A percentile compares a stretch with the other conserved stretches of the same genome.
These are phyloP conservation scores for Candida orba DNA, from an alignment of 805 yeast genomes.

Conservation along the genomic window DNA sequence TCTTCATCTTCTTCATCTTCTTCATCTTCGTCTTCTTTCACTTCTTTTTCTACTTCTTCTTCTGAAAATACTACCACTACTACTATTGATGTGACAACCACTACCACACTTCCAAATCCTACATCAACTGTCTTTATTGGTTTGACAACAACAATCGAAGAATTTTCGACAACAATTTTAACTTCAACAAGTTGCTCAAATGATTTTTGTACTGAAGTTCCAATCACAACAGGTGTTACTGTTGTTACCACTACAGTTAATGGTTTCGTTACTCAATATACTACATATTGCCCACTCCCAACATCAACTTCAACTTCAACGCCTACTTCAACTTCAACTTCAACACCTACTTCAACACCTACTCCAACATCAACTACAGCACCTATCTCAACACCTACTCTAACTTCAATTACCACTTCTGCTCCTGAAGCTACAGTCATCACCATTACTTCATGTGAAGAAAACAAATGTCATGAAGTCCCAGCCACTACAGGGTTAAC, in stretches of 20 bases:
- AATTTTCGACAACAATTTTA: not conserved
- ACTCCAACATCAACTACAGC: too few species aligned
- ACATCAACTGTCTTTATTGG: not conserved
- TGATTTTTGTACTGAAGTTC: not conserved
- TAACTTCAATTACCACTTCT: not conserved
- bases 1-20: not conserved
- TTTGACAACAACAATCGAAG: not conserved
- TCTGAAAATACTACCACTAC: not conserved
- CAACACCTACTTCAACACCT: too few species aligned
- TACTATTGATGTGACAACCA: not conserved
- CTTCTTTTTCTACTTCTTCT: not conserved
- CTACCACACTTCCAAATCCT: not conserved
- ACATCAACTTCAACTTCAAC: not conserved
- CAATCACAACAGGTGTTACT: not conserved
- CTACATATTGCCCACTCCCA: conserved; percentile 4
- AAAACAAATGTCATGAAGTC: not conserved
- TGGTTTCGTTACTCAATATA: not conserved
- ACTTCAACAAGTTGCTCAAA: not conserved
- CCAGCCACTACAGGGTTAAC: conserved; percentile 1
- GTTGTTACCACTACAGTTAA: conserved; percentile 1
- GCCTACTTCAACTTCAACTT: too few species aligned
- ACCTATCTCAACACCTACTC: too few species aligned
- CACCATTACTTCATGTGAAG: conserved; percentile 1
- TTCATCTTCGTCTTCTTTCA: too few species aligned
- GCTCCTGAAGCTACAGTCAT: not conserved